Evolutionary conservation across 768 basidiomycete species (phyloP), one percentile per base, ranked within the genome.

Genomic region (Tephrocybe sp.): DNA sequence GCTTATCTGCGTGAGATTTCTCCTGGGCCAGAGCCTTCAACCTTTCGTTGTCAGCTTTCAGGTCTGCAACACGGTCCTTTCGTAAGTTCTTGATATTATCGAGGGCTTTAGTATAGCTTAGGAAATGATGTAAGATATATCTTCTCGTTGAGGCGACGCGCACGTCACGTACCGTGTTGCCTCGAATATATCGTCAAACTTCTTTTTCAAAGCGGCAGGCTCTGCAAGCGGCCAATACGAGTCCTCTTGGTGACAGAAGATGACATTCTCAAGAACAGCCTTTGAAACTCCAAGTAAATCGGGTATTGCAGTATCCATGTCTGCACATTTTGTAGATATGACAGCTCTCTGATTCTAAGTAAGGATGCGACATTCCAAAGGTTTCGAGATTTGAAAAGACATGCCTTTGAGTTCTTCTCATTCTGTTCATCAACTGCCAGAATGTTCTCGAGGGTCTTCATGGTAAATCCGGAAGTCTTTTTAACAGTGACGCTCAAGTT

Each of bases 181-280:
- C 67, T 99, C 97, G 60, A 99, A 98, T 49, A 99, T 99, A 60
- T 99, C 97, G 60, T 99, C 97, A 53, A 99, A 99, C 65, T 98
- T 98, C 78, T 97, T 98, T 77, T 99, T 99, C 30, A 99, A 69
- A 0, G 83, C 79, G 10, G 90, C 72, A 2, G 95, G 90, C 58
- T 98, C 97, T 0, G 94, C 78, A 19, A 99, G 76, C 0, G 97
- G 97, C 97, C 97, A 99, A 60, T 91, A 97, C 0, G 93, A 94
- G 45, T 99, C 97, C 61, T 99, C 97, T 68, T 99, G 97, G 66
- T 99, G 97, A 67, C 97, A 99, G 61, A 99, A 99, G 42, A 99
- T 98, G 60, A 99, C 97, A 62, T 97, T 98, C 60, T 98, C 95
- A 19, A 98, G 83, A 29, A 99, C 94, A n/a, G 94, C 87, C 65